Evolutionary conservation across 192 early-diverging fungal species (phyloP).

Genomic region (Spizellomyces sp.): DNA sequence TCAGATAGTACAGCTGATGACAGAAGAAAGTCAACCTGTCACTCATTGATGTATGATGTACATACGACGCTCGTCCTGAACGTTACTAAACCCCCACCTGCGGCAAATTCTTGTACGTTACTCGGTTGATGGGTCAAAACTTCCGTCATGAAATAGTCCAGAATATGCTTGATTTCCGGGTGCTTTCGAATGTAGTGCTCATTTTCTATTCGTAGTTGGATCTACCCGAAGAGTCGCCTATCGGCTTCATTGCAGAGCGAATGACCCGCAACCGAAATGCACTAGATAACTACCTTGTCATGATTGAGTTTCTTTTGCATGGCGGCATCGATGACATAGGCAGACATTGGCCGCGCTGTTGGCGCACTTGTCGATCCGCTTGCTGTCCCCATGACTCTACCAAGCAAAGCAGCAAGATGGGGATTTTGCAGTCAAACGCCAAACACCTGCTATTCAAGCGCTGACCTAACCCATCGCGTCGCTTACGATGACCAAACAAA

Average conservation of each 20-base stretch:
- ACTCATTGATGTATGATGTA: neutral
- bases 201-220: constrained; percentile 48
- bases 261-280: neutral
- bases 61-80: neutral
- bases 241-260: neutral
- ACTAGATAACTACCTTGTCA: constrained; percentile 13
- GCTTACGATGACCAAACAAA: too few species aligned
- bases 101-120: constrained; percentile 41
- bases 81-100: constrained; percentile 12
- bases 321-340: constrained; percentile 15
- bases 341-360: constrained; percentile 9
- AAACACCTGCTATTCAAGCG: too few species aligned
- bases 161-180: constrained; percentile 51
- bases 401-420: too few species aligned
- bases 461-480: too few species aligned
- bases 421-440: too few species aligned
- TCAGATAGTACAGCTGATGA: constrained; percentile 36
- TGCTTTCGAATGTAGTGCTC: constrained; percentile 52
- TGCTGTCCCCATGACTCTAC: too few species aligned
- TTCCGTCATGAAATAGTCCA: constrained; percentile 44
- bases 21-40: too few species aligned
- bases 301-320: constrained; percentile 32
- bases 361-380: too few species aligned
- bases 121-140: constrained; percentile 44
- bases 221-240: constrained; percentile 6